Evolutionary conservation across 306 rosid genomes (phyloP).

Genomic region (Begonia loranthoides): DNA sequence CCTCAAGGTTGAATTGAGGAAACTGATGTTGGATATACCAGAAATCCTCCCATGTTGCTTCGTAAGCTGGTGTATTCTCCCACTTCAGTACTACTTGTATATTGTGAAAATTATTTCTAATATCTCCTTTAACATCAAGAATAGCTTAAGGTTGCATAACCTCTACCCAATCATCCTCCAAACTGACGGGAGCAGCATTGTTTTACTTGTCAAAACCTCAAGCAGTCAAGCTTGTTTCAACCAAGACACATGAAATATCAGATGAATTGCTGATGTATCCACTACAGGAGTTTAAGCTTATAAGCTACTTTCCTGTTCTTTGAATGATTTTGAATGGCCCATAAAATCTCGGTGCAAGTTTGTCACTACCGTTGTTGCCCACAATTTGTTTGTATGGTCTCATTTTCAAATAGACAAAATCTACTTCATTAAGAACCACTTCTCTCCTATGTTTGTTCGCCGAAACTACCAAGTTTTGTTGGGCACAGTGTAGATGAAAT

Average conservation of each 20-base stretch:
- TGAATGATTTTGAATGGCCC: not conserved
- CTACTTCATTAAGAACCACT: not conserved
- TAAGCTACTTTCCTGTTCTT: not conserved
- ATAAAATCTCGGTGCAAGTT: not conserved
- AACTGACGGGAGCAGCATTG: not conserved
- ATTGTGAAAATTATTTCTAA: not conserved
- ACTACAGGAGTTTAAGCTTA: not conserved
- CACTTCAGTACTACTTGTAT: not conserved
- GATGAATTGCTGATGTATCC: not conserved
- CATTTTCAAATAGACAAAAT: not conserved
- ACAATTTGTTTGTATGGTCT: not conserved
- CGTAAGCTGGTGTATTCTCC: not conserved
- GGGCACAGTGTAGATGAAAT: not conserved
- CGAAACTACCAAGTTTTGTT: not conserved
- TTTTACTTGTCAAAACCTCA: too few relatives aligned
- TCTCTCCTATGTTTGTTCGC: too few relatives aligned
- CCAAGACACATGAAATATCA: not conserved
- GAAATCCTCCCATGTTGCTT: not conserved
- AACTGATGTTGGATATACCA: not conserved
- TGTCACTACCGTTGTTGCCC: not conserved
- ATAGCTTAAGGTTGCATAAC: not conserved
- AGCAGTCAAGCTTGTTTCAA: not conserved
- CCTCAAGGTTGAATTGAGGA: not conserved
- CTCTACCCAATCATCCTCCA: not conserved
- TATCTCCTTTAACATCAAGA: not conserved